These are phyloP conservation scores for Batkoa obscura DNA, from an alignment of 371 early-diverging fungal species.

Conservation along the genomic window DNA sequence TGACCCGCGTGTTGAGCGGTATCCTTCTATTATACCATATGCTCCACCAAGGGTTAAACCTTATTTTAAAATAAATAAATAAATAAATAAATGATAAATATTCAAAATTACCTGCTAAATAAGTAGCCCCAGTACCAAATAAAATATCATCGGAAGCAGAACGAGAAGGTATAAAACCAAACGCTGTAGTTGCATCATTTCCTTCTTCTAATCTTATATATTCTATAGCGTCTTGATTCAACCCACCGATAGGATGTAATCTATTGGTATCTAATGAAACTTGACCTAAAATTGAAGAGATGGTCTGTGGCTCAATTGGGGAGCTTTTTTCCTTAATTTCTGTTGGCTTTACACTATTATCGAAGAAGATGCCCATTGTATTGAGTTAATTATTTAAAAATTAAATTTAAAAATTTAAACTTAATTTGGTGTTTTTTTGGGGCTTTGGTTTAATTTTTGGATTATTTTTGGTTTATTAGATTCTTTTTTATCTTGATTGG, in stretches of 20 bases:
- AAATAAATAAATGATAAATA: conserved; percentile 6
- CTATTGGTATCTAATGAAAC: conserved; percentile 20
- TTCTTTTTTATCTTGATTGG: too few species aligned
- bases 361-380: too few species aligned
- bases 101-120: conserved; percentile 36
- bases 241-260: conserved; percentile 32
- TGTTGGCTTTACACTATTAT: too few species aligned
- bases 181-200: conserved; percentile 9
- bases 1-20: conserved; percentile 31
- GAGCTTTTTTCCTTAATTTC: too few species aligned
- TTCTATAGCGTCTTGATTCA: conserved; percentile 30
- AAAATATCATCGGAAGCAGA: conserved; percentile 69
- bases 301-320: not conserved
- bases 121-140: conserved; percentile 70
- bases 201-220: conserved; percentile 33
- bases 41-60: conserved; percentile 55
- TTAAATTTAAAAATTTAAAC: too few species aligned
- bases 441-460: too few species aligned
- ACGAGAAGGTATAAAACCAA: conserved; percentile 46
- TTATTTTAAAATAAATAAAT: conserved; percentile 4
- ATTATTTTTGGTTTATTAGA: too few species aligned
- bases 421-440: too few species aligned
- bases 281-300: not conserved
- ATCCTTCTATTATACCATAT: conserved; percentile 60
- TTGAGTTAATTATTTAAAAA: too few species aligned